These are phyloP conservation scores for Mycosphaerella sp. DNA, from an alignment of 2,329 filamentous ascomycete genomes.

Conservation along the genomic window DNA sequence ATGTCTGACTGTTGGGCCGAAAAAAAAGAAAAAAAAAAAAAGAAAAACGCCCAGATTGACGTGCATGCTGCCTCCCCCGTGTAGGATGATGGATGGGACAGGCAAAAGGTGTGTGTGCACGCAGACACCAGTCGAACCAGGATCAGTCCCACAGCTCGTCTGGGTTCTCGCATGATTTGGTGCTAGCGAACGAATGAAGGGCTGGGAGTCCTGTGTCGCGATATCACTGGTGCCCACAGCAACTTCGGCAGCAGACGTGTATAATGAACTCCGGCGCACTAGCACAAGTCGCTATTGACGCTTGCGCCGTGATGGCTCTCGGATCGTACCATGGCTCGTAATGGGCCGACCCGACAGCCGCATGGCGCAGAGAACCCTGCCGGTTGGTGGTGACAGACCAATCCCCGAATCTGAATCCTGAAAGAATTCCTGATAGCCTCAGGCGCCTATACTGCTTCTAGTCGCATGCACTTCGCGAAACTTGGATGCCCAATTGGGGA, in stretches of 20 bases:
- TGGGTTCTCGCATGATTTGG: conserved; percentile 7
- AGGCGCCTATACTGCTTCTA: not conserved
- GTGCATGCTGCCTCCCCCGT: conserved; percentile 12
- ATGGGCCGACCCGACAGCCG: conserved; percentile 18
- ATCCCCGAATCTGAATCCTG: no score
- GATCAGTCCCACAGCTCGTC: conserved; percentile 5
- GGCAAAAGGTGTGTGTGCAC: conserved; percentile 8
- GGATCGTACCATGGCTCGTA: conserved; percentile 6
- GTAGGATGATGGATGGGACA: conserved; percentile 1
- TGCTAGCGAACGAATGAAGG: conserved; percentile 14
- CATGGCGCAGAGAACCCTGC: conserved; percentile 7
- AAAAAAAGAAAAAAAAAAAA: no score
- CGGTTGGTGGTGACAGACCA: not conserved
- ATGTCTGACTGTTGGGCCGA: not conserved
- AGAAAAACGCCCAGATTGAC: conserved; percentile 13
- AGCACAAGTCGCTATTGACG: conserved; percentile 19
- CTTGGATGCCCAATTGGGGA: not conserved
- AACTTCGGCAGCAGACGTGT: conserved; percentile 16
- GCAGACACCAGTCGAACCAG: conserved; percentile 10
- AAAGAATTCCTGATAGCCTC: not conserved
- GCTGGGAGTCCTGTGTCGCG: conserved; percentile 7
- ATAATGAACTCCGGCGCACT: conserved; percentile 8
- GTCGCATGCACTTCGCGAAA: not conserved
- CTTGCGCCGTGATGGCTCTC: conserved; percentile 16
- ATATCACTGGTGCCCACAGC: conserved; percentile 18